A percentile compares a stretch with the other conserved stretches of the same genome.
Evolutionary conservation across 2,329 filamentous ascomycete genomes (phyloP).

Genomic region (Fusarium sp.): DNA sequence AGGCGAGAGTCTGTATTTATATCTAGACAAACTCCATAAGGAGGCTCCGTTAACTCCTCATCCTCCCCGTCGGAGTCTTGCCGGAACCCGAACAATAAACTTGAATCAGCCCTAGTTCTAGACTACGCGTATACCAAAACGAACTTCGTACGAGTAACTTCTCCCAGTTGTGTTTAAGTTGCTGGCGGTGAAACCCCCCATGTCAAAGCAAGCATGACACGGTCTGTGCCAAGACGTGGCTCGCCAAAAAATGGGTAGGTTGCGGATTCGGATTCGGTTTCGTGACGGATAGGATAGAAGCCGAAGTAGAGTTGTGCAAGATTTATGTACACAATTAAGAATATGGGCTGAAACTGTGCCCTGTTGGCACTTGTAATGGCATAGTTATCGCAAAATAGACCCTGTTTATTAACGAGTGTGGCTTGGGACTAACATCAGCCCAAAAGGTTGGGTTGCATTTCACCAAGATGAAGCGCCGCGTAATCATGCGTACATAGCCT

Average conservation of each 20-base stretch:
- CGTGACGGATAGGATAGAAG: not conserved
- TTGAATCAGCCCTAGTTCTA: not conserved
- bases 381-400: not conserved
- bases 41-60: not conserved
- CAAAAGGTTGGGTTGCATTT: not conserved
- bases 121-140: conserved; percentile 4
- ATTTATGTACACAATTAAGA: not conserved
- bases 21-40: not conserved
- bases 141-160: not conserved
- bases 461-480: not conserved
- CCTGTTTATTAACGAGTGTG: not conserved
- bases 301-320: not conserved
- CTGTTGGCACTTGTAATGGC: not conserved
- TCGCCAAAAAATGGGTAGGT: not conserved
- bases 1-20: not conserved
- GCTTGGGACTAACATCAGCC: not conserved
- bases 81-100: not conserved
- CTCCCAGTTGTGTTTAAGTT: not conserved
- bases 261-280: not conserved
- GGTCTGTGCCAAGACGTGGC: not conserved
- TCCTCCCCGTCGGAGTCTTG: not conserved
- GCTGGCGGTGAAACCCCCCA: not conserved
- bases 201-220: conserved; percentile 1
- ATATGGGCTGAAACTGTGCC: not conserved
- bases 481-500: not conserved